Conservation (phyloP, 2,329 filamentous ascomycete species). For the Polychaeton citri region DNA sequence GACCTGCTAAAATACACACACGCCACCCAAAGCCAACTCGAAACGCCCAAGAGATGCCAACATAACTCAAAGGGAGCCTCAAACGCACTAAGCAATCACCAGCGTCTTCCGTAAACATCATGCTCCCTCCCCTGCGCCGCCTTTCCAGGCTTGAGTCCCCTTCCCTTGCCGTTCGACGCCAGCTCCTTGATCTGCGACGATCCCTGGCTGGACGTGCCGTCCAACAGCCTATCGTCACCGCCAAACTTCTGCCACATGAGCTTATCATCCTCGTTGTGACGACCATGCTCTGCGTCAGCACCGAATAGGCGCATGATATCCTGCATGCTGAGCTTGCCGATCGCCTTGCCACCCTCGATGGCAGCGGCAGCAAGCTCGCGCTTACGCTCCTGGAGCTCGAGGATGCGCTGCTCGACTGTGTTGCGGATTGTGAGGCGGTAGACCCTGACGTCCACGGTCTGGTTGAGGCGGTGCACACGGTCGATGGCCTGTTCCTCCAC, state of each 20-base stretch:
- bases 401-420: slow-evolving; percentile 84
- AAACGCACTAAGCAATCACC: slow-evolving; percentile 9
- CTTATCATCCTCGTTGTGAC: slow-evolving; percentile 24
- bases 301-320: slow-evolving; percentile 88
- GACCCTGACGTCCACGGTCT: slow-evolving; percentile 85
- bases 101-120: slow-evolving; percentile 24
- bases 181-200: slow-evolving; percentile 1
- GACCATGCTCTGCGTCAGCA: slow-evolving; percentile 45
- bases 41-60: too few relatives aligned
- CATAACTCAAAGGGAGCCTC: not conserved
- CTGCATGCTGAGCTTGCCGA: slow-evolving; percentile 76
- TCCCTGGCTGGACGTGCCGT: slow-evolving; percentile 7
- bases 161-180: slow-evolving; percentile 4
- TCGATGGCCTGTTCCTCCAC: slow-evolving; percentile 98
- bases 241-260: slow-evolving; percentile 25
- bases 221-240: slow-evolving; percentile 22
- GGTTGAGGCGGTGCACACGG: slow-evolving; percentile 93
- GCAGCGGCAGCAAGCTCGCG: slow-evolving; percentile 80
- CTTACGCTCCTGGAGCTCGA: slow-evolving; percentile 92
- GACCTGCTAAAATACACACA: too few relatives aligned
- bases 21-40: too few relatives aligned
- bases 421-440: slow-evolving; percentile 83
- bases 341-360: slow-evolving; percentile 69
- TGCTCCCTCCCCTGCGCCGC: slow-evolving; percentile 16
- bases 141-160: slow-evolving; percentile 7